Evolutionary conservation across 2,329 filamentous ascomycete species (phyloP).

Genomic region (Aspergillus fumigatus): DNA sequence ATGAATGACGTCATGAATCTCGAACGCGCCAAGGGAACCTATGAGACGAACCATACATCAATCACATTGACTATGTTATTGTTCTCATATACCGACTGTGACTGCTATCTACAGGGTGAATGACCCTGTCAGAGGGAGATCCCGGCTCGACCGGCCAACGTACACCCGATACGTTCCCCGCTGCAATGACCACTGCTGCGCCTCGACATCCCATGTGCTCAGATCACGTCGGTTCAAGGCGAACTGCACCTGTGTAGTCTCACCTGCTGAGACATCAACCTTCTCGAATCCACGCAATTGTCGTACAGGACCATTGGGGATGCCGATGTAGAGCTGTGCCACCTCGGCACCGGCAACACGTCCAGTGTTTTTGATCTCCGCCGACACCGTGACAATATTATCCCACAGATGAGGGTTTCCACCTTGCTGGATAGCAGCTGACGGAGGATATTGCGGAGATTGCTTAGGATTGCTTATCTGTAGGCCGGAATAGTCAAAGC

Average conservation of each 20-base stretch:
- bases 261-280: constrained; percentile 38
- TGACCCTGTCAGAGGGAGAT: constrained; percentile 15
- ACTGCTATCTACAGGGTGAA: constrained; percentile 1
- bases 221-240: constrained; percentile 33
- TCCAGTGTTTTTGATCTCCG: constrained; percentile 49
- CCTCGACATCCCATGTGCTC: constrained; percentile 25
- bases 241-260: constrained; percentile 41
- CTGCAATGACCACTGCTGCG: constrained; percentile 21
- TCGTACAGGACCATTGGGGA: constrained; percentile 26
- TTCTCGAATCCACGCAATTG: constrained; percentile 53
- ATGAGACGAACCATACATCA: neutral
- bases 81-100: neutral
- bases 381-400: constrained; percentile 43
- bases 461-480: constrained; percentile 1
- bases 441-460: constrained; percentile 8
- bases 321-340: constrained; percentile 51
- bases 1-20: neutral
- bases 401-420: constrained; percentile 53
- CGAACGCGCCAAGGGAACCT: too few relatives aligned
- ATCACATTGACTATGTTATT: neutral
- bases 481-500: constrained; percentile 17
- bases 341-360: constrained; percentile 44
- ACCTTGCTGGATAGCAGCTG: constrained; percentile 45
- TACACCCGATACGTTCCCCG: constrained; percentile 15
- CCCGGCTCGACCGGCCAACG: constrained; percentile 21